These are phyloP conservation scores for Xylaria venustula DNA, from an alignment of 495 filamentous ascomycete genomes.

Conservation along the genomic window DNA sequence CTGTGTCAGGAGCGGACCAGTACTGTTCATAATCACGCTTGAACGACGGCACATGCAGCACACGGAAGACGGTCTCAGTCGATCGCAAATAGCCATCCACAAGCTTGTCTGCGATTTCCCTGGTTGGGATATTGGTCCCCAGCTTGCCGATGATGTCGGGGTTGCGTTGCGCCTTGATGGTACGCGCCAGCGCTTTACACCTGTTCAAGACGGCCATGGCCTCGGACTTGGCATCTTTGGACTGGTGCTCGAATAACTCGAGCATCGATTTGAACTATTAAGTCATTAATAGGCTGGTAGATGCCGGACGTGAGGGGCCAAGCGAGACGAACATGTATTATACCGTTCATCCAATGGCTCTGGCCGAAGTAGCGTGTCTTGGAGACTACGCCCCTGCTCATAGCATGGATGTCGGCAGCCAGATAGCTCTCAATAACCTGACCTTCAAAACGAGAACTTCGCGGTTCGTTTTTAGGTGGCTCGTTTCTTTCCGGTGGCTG, in stretches of 20 bases:
- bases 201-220: conserved; percentile 31
- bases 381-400: conserved; percentile 45
- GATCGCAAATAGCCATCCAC: conserved; percentile 52
- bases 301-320: background rate
- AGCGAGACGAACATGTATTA: conserved; percentile 36
- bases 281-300: conserved; percentile 7
- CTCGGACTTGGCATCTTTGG: conserved; percentile 33
- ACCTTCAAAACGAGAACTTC: conserved; percentile 24
- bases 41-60: conserved; percentile 54
- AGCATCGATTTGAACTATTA: conserved; percentile 42
- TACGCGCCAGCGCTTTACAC: conserved; percentile 46
- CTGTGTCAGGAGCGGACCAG: conserved; percentile 27
- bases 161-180: conserved; percentile 42
- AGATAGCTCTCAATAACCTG: conserved; percentile 2
- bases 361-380: conserved; percentile 56
- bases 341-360: conserved; percentile 54
- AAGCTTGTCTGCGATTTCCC: conserved; percentile 47
- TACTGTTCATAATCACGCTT: conserved; percentile 45
- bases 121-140: conserved; percentile 40
- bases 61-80: conserved; percentile 51
- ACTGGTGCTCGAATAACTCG: conserved; percentile 35
- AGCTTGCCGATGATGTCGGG: conserved; percentile 41
- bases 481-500: conserved; percentile 17
- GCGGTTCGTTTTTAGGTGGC: conserved; percentile 34
- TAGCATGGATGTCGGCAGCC: conserved; percentile 22